Evolutionary conservation across 495 filamentous ascomycete species (phyloP), one percentile per base, ranked within the genome.

Genomic region (Penicillium steckii): DNA sequence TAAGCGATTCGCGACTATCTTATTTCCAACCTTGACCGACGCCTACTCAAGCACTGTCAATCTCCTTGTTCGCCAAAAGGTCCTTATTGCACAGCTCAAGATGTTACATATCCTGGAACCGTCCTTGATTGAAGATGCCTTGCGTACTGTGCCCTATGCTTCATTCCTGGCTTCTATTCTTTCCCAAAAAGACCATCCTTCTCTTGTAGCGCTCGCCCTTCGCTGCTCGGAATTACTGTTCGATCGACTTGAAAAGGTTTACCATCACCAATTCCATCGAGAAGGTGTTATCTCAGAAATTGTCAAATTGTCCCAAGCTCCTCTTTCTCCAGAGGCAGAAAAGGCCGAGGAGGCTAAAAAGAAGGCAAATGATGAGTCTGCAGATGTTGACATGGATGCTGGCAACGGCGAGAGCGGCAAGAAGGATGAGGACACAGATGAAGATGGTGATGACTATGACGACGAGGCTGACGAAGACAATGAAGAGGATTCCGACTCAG

Each of bases 21-120:
- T 99, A n/a, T 85, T 99, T 52, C 95, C 95, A 4, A 99, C 95
- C 13, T 75, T 99, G 30, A 97, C 95, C 15, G 92, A 99, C 62
- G 95, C 92, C 2, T 99, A 94, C 63, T 96, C 94, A 2, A 97
- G 94, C 69, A 99, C 95, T 3, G 93, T 99, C 50, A 99, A 99
- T 65, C 75, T 97, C n/a, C 88, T 79, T 44, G 95, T 99, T 13
- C 90, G 95, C n/a, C 90, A 97, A 60, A 97, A 95, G 73, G 95
- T 97, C 15, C 78, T 99, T 35, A 88, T 84, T 25, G 94, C 95
- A 17, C 95, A 99, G 57, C 76, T 97, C 25, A 97, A 97, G 73
- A 97, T 99, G 91, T 81, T 99, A 10, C 96, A 91, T n/a, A 95
- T 96, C 56, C 63, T 97, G 17, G 92, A 97, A 60, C 78, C 80